Percentiles rank a stretch among this genome's conserved stretches.
Evolutionary conservation across 352 stramenopile genomes (phyloP).

Genomic region (Pythium rishiriense): DNA sequence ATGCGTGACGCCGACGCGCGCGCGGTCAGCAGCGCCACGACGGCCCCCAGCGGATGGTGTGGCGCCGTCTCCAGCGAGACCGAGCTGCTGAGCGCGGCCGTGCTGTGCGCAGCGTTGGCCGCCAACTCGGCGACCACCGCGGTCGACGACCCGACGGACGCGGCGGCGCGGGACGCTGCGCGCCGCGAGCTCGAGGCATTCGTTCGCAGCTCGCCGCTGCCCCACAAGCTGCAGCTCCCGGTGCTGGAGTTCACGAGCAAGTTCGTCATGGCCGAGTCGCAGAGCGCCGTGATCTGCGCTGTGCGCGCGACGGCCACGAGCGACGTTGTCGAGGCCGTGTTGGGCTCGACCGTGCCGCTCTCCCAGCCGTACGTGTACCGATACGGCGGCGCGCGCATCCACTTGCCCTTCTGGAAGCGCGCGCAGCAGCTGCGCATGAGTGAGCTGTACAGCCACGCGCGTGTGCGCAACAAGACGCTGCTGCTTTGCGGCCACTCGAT

Average conservation of each 20-base stretch:
- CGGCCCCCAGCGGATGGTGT: slow-evolving; percentile 45
- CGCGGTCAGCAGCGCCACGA: not conserved
- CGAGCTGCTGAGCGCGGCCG: slow-evolving; percentile 70
- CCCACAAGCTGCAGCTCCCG: slow-evolving; percentile 59
- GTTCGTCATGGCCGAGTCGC: slow-evolving; percentile 66
- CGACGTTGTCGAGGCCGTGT: slow-evolving; percentile 68
- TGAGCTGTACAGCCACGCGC: slow-evolving; percentile 46
- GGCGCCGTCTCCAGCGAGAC: slow-evolving; percentile 57
- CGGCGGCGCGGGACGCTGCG: slow-evolving; percentile 18
- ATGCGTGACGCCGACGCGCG: slow-evolving; percentile 4
- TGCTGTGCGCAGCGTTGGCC: slow-evolving; percentile 69
- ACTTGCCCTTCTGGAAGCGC: slow-evolving; percentile 77
- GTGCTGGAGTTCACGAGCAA: slow-evolving; percentile 51
- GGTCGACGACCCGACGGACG: slow-evolving; percentile 14
- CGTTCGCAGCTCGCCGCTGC: slow-evolving; percentile 63
- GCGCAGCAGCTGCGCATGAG: slow-evolving; percentile 59
- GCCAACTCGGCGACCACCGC: slow-evolving; percentile 31
- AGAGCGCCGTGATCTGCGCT: slow-evolving; percentile 61
- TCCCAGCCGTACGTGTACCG: slow-evolving; percentile 65
- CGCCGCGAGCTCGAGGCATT: slow-evolving; percentile 51
- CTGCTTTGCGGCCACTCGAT: slow-evolving; percentile 84
- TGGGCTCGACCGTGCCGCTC: slow-evolving; percentile 67
- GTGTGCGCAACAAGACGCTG: slow-evolving; percentile 56
- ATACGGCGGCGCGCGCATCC: slow-evolving; percentile 74
- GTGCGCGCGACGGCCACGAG: slow-evolving; percentile 56